Percentiles rank a stretch among this genome's conserved stretches.
phyloP scores from a whole-genome alignment of 1,139 yeast species.

The Saccharomyces pastorianus region DNA sequence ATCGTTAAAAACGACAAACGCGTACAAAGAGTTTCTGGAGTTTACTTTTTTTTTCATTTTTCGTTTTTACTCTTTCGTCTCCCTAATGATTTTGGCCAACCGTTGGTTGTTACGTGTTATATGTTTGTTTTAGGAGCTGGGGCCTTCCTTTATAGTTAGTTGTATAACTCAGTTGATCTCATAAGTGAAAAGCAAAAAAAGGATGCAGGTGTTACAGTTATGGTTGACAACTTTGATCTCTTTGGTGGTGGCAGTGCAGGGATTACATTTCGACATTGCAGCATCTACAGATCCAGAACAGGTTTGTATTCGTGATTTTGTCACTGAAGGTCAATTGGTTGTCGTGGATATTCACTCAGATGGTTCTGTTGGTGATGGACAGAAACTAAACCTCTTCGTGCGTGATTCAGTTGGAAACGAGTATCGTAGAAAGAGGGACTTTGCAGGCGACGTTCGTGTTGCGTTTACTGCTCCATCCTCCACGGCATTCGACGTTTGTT shows the following conservation, averaged over 20 bases:
- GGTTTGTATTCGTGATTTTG: constrained; percentile 84
- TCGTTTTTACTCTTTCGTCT: not conserved
- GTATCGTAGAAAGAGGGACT: constrained; percentile 55
- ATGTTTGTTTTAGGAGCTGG: not conserved
- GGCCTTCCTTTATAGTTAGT: not conserved
- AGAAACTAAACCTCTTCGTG: constrained; percentile 53
- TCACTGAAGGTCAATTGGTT: constrained; percentile 72
- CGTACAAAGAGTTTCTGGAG: not conserved
- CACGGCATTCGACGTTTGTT: constrained; percentile 86
- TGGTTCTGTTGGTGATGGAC: constrained; percentile 82
- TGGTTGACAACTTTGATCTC: constrained; percentile 2
- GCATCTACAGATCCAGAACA: constrained; percentile 39
- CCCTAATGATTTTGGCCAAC: not conserved
- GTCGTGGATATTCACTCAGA: constrained; percentile 69
- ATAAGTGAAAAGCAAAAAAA: not conserved
- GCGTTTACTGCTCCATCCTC: constrained; percentile 80
- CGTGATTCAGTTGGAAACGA: constrained; percentile 66
- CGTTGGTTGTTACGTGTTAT: not conserved
- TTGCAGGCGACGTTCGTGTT: constrained; percentile 57
- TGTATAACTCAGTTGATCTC: not conserved
- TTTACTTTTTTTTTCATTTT: not conserved
- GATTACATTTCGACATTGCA: constrained; percentile 33
- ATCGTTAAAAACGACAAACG: not conserved
- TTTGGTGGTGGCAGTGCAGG: constrained; percentile 1
- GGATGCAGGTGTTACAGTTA: not conserved